Base-by-base conservation (phyloP, 1,284 basidiomycete genomes). In the Ceratobasidium sp. region DNA sequence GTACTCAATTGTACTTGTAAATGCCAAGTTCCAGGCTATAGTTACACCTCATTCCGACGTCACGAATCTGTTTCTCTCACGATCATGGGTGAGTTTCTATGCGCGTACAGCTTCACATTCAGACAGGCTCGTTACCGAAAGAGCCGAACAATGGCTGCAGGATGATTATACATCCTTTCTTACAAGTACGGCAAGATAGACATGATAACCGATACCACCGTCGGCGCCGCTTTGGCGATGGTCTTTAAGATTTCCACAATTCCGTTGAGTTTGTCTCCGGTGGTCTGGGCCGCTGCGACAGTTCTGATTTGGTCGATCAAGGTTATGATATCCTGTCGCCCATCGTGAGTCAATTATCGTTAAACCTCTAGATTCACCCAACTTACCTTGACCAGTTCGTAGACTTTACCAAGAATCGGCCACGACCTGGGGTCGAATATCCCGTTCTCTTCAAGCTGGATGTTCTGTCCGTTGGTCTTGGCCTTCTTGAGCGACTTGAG, bases 361-460 rank as follows among this genome's bases (percentile, higher is more conserved):
- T 0, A 1, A 29, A 6, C 11, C 22, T 54, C n/a, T 22, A 49
- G 15, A 49, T 2, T 11, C 15, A 8, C 8, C n/a, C 0, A 22
- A 54, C 22, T 11, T 54, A 54, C 52, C 52, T 54, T 54, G 52
- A 54, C n/a, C 22, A 54, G n/a, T 9, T 54, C 52, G n/a, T 54
- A 54, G 52, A 25, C 52, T 25, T 54, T 22, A 8, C 52, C 22
- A 11, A 54, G 7, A 54, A 54, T 54, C 1, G 52, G 52, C 52
- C n/a, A 54, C 49, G 49, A 51, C 19, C 3, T 11, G 22, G 22
- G 22, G 22, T 25, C n/a, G 22, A 54, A 22, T 9, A 25, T 22
- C 9, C 52, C 52, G 46, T 49, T 49, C 9, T 54, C n/a, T 5
- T 1, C 52, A 7, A n/a, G 52, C n/a, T 6, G n/a, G 4, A 11